These are phyloP conservation scores for Sporisorium iseilematis-ciliati DNA, from an alignment of 1,284 basidiomycete species.

Conservation along the genomic window DNA sequence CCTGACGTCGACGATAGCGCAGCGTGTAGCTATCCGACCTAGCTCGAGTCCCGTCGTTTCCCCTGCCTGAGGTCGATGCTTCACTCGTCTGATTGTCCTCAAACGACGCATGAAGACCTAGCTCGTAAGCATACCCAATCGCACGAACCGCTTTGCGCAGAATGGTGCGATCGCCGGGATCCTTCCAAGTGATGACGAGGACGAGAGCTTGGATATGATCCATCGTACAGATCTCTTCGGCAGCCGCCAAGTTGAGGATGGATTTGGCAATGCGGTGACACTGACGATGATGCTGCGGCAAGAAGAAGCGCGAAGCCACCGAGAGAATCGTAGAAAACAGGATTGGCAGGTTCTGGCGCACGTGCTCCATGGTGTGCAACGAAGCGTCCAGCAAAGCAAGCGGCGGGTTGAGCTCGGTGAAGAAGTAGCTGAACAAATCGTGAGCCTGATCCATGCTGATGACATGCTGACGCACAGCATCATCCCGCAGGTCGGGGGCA, in stretches of 20 bases:
- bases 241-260: constrained; percentile 78
- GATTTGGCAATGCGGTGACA: constrained; percentile 78
- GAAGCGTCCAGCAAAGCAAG: constrained; percentile 69
- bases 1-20: constrained; percentile 15
- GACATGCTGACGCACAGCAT: constrained; percentile 39
- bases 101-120: constrained; percentile 60
- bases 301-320: constrained; percentile 86
- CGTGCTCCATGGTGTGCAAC: constrained; percentile 73
- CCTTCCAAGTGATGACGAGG: constrained; percentile 86
- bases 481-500: constrained; percentile 36
- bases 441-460: constrained; percentile 37
- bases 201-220: constrained; percentile 86
- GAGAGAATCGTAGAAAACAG: constrained; percentile 84
- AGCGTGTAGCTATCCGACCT: constrained; percentile 24
- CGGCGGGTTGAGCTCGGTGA: constrained; percentile 54
- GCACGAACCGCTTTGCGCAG: constrained; percentile 67
- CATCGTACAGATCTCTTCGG: constrained; percentile 80
- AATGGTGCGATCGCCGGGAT: constrained; percentile 68
- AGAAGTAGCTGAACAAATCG: constrained; percentile 44
- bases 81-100: constrained; percentile 13
- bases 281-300: constrained; percentile 76
- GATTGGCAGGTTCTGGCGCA: constrained; percentile 80
- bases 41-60: neutral
- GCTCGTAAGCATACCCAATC: constrained; percentile 69
- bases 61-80: neutral